phyloP scores from a whole-genome alignment of 208 protist genomes.

The Crithidia fasciculata region DNA sequence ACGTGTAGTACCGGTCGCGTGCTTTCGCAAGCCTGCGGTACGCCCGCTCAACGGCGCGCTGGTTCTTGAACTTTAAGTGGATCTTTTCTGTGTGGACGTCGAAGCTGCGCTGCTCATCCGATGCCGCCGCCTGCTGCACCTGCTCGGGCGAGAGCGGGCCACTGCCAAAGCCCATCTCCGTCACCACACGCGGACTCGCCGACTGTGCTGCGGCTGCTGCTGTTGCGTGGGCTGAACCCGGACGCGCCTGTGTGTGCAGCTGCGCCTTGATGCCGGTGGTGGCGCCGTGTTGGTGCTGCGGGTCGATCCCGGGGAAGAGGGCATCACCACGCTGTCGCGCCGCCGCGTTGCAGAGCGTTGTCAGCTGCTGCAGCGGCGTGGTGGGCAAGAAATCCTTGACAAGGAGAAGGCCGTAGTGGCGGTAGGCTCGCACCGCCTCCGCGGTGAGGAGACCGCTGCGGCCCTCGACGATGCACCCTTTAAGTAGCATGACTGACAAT shows the following conservation, averaged over 20 bases:
- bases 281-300: conserved; percentile 44
- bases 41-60: conserved; percentile 62
- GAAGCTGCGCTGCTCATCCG: conserved; percentile 36
- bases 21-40: conserved; percentile 45
- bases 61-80: conserved; percentile 51
- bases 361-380: conserved; percentile 26
- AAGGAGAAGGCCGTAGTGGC: conserved; percentile 64
- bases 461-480: conserved; percentile 42
- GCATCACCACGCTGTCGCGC: conserved; percentile 40
- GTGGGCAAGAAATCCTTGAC: conserved; percentile 46
- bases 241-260: conserved; percentile 20
- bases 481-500: conserved; percentile 4
- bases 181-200: background rate
- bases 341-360: conserved; percentile 35
- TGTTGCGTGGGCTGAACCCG: background rate
- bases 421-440: conserved; percentile 59
- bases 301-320: conserved; percentile 72
- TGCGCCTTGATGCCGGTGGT: conserved; percentile 34
- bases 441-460: conserved; percentile 44
- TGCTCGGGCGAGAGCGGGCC: conserved; percentile 35
- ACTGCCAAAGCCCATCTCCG: conserved; percentile 22
- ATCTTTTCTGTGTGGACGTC: conserved; percentile 43
- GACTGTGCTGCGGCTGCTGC: background rate
- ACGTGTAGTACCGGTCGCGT: conserved; percentile 53
- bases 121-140: conserved; percentile 21